Base-by-base conservation (phyloP, 352 stramenopile species). In the Stramenopiles sp. region DNA sequence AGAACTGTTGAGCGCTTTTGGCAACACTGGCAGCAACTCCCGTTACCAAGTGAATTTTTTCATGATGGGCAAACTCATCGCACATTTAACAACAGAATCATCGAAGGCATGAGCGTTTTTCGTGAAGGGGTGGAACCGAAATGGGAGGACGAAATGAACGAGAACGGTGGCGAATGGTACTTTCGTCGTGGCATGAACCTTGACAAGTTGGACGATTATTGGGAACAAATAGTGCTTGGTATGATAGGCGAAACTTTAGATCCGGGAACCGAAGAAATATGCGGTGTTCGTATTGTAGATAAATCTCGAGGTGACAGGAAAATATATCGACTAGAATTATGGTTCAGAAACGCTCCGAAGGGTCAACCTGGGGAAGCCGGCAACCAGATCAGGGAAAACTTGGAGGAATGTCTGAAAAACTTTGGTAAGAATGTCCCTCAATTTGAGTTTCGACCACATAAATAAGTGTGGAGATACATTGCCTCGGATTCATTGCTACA, bases 31-130 rank as follows among this genome's bases (percentile, higher is more conserved):
- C 93, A 93, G 85, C 92, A 92, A 86, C 92, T 95, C 83, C 91
- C 91, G 32, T 92, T 91, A 81, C 89, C 90, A n/a, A 93, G 89
- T 88, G 92, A 80, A 32, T 25, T 44, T 27, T 80, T 80, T 32
- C 8, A 88, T 83, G 88, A 92, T 76, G 88, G 88, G 30, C 85
- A 91, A 67, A 84, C 80, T 67, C 88, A 89, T 75, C 97, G 97
- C 87, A 93, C 94, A 84, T 91, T 98, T 67, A 86, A 88, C n/a
- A 88, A 94, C 81, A 92, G 93, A 76, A 91, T 91, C 32, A 90
- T 98, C 80, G 93, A 97, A 85, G 94, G 94, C 81, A 97, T 97
- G 81, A 92, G 89, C 27, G 76, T 96, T 32, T 96, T 96, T 86
- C 94, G 93, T 81, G 89, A 93, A 25, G 91, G 91, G 67, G 94